A percentile compares a stretch with the other conserved stretches of the same genome.
Conservation (phyloP, 179 eudicot species). For the Camellia oleifera region DNA sequence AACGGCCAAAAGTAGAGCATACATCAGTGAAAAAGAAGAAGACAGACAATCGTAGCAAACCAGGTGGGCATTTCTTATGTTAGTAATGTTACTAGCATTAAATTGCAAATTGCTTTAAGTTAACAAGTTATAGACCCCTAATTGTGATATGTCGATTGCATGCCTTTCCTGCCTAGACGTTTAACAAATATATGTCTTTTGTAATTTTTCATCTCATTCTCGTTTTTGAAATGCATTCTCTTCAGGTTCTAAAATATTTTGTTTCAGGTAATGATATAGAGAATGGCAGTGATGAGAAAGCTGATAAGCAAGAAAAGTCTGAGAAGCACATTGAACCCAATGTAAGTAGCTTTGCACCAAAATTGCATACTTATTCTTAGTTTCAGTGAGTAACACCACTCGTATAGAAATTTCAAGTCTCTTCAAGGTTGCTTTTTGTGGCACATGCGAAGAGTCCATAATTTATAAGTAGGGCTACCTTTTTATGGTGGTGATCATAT, state of each 20-base stretch:
- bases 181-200: background rate
- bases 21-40: conserved; percentile 47
- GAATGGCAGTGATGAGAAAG: conserved; percentile 25
- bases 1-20: conserved; percentile 27
- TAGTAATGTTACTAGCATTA: background rate
- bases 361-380: background rate
- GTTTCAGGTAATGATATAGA: conserved; percentile 30
- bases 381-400: background rate
- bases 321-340: conserved; percentile 29
- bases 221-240: background rate
- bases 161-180: background rate
- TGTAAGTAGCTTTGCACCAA: conserved; percentile 36
- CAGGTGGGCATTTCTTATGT: conserved; percentile 6
- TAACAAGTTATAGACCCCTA: background rate
- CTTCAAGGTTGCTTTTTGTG: background rate
- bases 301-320: conserved; percentile 25
- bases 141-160: background rate
- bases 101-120: background rate
- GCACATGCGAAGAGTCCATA: background rate
- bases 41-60: conserved; percentile 22
- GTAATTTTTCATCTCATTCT: background rate
- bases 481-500: background rate
- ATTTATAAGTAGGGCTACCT: background rate
- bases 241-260: background rate
- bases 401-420: background rate